Conservation (phyloP, 1,139 yeast genomes). For the Yamadazyma atlantica region DNA sequence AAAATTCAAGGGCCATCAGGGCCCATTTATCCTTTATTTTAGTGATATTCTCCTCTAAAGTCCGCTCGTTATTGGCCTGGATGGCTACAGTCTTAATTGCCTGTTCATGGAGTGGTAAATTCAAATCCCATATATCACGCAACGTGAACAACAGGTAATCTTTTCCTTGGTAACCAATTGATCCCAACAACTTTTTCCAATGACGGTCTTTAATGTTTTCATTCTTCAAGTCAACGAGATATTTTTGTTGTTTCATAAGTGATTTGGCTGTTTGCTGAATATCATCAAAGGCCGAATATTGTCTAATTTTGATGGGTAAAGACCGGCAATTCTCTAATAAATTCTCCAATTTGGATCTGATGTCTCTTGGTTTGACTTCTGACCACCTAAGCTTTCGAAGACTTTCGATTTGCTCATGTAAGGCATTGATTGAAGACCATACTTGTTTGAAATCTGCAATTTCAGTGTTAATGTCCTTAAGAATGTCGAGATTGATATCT, state of each 20-base stretch:
- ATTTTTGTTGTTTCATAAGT: slow-evolving; percentile 37
- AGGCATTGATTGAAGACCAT: slow-evolving; percentile 62
- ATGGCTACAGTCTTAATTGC: slow-evolving; percentile 50
- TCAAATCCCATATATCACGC: slow-evolving; percentile 63
- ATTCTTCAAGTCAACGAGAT: slow-evolving; percentile 52
- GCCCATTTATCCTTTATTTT: slow-evolving; percentile 53
- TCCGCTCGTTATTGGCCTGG: slow-evolving; percentile 73
- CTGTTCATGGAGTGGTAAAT: slow-evolving; percentile 46
- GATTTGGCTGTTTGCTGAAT: slow-evolving; percentile 48
- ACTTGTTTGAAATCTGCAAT: slow-evolving; percentile 57
- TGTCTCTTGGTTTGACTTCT: slow-evolving; percentile 43
- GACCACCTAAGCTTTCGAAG: slow-evolving; percentile 52
- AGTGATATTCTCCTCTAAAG: slow-evolving; percentile 56
- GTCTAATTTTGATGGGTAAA: slow-evolving; percentile 61
- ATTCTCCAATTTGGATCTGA: slow-evolving; percentile 54
- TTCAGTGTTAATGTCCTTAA: slow-evolving; percentile 46
- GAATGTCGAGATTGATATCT: slow-evolving; percentile 18
- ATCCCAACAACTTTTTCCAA: slow-evolving; percentile 56
- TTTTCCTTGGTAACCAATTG: slow-evolving; percentile 20
- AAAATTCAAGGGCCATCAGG: slow-evolving; percentile 49
- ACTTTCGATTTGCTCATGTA: slow-evolving; percentile 52
- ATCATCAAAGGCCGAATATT: slow-evolving; percentile 68
- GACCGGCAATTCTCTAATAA: slow-evolving; percentile 47
- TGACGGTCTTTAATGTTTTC: slow-evolving; percentile 67
- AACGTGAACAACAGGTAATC: slow-evolving; percentile 34